Conservation (phyloP, 441 rosid genomes). For the Melastoma candidum region DNA sequence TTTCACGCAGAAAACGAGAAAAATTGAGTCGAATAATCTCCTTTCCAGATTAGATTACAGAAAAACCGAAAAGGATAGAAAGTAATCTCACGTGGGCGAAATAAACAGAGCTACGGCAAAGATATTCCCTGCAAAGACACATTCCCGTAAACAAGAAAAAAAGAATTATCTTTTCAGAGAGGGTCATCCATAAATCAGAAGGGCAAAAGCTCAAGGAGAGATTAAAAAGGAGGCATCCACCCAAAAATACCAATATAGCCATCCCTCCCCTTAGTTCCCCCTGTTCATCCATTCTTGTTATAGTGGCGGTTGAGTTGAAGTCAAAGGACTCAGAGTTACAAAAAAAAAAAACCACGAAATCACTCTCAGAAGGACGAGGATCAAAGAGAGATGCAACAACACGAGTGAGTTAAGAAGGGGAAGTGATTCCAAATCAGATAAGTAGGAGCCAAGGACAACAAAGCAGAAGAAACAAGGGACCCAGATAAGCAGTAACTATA, state of each 20-base stretch:
- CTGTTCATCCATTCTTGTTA: neutral
- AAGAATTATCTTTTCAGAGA: neutral
- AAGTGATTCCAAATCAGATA: neutral
- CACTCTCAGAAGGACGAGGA: too few relatives aligned
- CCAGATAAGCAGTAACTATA: neutral
- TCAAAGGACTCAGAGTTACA: too few relatives aligned
- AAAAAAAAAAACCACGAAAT: too few relatives aligned
- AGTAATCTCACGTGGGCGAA: conserved; percentile 55
- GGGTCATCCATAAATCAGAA: neutral
- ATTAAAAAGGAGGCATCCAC: too few relatives aligned
- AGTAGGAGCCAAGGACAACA: neutral
- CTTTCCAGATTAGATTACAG: neutral
- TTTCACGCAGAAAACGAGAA: conserved; percentile 4
- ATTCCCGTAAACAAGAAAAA: neutral
- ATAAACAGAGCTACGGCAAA: conserved; percentile 60
- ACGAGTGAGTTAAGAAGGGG: too few relatives aligned
- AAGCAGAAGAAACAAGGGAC: too few relatives aligned
- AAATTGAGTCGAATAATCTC: neutral
- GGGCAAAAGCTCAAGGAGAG: too few relatives aligned
- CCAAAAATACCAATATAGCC: too few relatives aligned
- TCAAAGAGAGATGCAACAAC: too few relatives aligned
- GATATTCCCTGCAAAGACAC: conserved; percentile 48
- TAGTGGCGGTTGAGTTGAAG: neutral
- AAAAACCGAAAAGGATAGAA: neutral
- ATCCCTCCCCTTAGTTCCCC: too few relatives aligned